Evolutionary conservation across 2,329 filamentous ascomycete species (phyloP).

Genomic region (Diaporthe sp.): DNA sequence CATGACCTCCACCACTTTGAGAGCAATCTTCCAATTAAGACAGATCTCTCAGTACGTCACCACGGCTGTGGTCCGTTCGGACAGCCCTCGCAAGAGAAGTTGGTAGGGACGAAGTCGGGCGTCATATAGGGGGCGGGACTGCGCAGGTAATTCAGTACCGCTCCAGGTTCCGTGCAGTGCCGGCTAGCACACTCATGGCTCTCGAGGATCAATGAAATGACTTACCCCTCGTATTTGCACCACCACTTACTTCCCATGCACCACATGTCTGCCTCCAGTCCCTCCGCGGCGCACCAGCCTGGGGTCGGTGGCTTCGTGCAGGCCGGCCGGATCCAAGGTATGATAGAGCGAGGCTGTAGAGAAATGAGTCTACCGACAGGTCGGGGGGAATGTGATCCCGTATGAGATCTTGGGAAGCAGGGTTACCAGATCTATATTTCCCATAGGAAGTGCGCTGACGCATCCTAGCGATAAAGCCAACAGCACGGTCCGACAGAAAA

Average conservation of each 20-base stretch:
- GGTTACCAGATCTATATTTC: neutral
- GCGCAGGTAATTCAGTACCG: neutral
- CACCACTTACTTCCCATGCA: neutral
- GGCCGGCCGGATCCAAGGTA: neutral
- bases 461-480: neutral
- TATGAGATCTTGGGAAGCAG: neutral
- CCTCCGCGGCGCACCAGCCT: neutral
- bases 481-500: neutral
- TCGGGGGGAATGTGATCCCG: neutral
- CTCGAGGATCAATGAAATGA: neutral
- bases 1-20: too few relatives aligned
- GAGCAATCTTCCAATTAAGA: neutral
- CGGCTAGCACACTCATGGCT: neutral
- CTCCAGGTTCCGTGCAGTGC: too few relatives aligned
- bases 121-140: neutral
- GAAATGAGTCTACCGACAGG: rapidly evolving
- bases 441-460: neutral
- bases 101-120: neutral
- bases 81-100: constrained; percentile 2
- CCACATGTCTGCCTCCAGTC: neutral
- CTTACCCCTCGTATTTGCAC: neutral
- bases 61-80: neutral
- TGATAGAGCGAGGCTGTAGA: neutral
- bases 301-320: neutral
- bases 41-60: too few relatives aligned